A percentile compares a stretch with the other conserved stretches of the same genome.
Evolutionary conservation across 1,284 basidiomycete genomes (phyloP).

Genomic region (Grifola frondosa): DNA sequence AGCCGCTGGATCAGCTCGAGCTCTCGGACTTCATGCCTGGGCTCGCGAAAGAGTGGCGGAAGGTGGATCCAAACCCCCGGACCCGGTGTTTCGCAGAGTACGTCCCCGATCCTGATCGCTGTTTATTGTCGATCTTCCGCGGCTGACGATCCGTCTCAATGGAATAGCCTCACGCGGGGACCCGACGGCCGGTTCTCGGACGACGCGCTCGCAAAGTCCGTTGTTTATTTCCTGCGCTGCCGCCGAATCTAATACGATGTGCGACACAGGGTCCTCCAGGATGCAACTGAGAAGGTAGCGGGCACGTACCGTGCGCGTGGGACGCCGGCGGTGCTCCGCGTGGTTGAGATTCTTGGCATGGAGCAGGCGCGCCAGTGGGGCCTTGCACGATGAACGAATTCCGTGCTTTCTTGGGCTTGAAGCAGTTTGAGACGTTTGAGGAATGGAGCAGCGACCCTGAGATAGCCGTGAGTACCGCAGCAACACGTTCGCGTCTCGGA

Average conservation of each 20-base stretch:
- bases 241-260: neutral
- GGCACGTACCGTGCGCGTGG: slow-evolving; percentile 77
- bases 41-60: slow-evolving; percentile 28
- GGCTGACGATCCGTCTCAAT: slow-evolving; percentile 1
- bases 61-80: slow-evolving; percentile 38
- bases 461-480: slow-evolving; percentile 49
- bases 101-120: slow-evolving; percentile 17
- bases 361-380: slow-evolving; percentile 73
- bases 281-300: slow-evolving; percentile 66
- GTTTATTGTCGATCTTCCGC: neutral
- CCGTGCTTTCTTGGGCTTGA: slow-evolving; percentile 53
- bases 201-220: slow-evolving; percentile 53
- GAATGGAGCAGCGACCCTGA: slow-evolving; percentile 78
- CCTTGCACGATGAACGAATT: slow-evolving; percentile 74
- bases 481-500: neutral
- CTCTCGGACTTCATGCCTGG: slow-evolving; percentile 18
- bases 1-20: slow-evolving; percentile 20
- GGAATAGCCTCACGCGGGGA: slow-evolving; percentile 50
- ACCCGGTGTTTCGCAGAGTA: slow-evolving; percentile 59
- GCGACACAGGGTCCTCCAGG: slow-evolving; percentile 48
- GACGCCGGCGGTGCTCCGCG: slow-evolving; percentile 63
- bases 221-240: neutral
- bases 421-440: slow-evolving; percentile 58
- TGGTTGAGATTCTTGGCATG: slow-evolving; percentile 75
- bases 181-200: slow-evolving; percentile 65